Base-by-base conservation (phyloP, 2,329 filamentous ascomycete species). In the Phaeosphaeriaceae sp. region DNA sequence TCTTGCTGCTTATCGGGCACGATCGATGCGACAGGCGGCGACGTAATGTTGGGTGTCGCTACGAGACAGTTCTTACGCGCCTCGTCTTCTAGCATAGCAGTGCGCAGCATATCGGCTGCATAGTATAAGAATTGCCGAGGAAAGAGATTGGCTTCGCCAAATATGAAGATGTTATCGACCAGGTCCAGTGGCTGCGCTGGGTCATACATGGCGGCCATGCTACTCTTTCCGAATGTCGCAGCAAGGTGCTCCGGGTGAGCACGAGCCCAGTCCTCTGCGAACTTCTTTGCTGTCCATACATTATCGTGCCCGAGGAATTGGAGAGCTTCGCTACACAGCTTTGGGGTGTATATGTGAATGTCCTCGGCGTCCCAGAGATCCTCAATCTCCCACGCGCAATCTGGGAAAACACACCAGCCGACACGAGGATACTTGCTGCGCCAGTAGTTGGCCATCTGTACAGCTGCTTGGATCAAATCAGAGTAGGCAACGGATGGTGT, bases 301-400 rank as follows among this genome's bases (percentile, higher is more conserved):
- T 76, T 77, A 15, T 71, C 63, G 1, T 47, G 49, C 6, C 60
- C 61, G 41, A 78, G 71, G 62, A 69, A 70, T 5, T 51, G 51
- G 17, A 78, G 60, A 4, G 74, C 65, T 42, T 69, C 54, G n/a
- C 63, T 41, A 42, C 74, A 72, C 46, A 74, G 75, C 1, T 41
- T n/a, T 11, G 62, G 56, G 2, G 62, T 60, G n/a, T 77, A 69
- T 9, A 73, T n/a, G 33, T 74, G 66, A 21, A 78, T 71, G 40
- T 78, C 75, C 56, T 60, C 46, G 9, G 59, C 57, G 47, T 78
- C 75, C 70, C 73, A 78, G 9, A 77, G 65, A 51, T 78, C 75
- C 27, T 63, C 31, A 10, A 76, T 69, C 7, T 48, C 55, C 65
- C 66, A 75, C 7, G 61, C 62, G 42, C 60, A 51, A 7, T 58